These are phyloP conservation scores for Candida montana DNA, from an alignment of 805 yeast genomes.

Conservation along the genomic window DNA sequence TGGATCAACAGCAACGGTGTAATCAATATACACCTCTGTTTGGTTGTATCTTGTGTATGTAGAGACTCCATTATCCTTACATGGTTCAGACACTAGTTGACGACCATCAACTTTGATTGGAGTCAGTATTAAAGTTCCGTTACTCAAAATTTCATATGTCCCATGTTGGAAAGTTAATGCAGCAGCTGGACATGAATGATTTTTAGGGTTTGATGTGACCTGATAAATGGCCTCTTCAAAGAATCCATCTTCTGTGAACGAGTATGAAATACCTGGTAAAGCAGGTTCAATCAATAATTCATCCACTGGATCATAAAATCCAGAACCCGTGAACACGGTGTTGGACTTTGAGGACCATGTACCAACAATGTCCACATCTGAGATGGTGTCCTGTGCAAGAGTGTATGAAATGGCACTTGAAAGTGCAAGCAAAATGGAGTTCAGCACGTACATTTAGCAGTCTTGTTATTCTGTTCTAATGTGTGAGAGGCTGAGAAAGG, in stretches of 20 bases:
- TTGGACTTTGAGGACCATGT: slow-evolving; percentile 95
- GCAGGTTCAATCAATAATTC: slow-evolving; percentile 94
- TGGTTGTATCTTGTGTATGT: slow-evolving; percentile 70
- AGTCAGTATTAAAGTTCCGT: slow-evolving; percentile 62
- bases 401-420: background rate
- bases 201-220: slow-evolving; percentile 59
- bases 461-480: background rate
- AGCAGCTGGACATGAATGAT: slow-evolving; percentile 82
- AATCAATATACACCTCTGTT: slow-evolving; percentile 52
- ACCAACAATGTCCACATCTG: slow-evolving; percentile 42
- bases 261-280: slow-evolving; percentile 87
- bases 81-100: slow-evolving; percentile 84
- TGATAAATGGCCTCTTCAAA: slow-evolving; percentile 88
- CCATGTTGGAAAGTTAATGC: slow-evolving; percentile 89
- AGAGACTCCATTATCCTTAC: slow-evolving; percentile 57
- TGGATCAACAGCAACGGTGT: slow-evolving; percentile 56
- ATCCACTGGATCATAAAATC: slow-evolving; percentile 93
- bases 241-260: slow-evolving; percentile 88
- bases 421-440: background rate
- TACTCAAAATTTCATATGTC: slow-evolving; percentile 51
- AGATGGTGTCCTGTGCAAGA: slow-evolving; percentile 6
- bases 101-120: slow-evolving; percentile 91
- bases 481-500: background rate
- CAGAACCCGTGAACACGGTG: slow-evolving; percentile 94
- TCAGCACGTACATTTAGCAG: slow-evolving; percentile 1